Percentiles rank a stretch among this genome's conserved stretches.
Conservation (phyloP, 305 asterid genomes). For the Andrographis paniculata region DNA sequence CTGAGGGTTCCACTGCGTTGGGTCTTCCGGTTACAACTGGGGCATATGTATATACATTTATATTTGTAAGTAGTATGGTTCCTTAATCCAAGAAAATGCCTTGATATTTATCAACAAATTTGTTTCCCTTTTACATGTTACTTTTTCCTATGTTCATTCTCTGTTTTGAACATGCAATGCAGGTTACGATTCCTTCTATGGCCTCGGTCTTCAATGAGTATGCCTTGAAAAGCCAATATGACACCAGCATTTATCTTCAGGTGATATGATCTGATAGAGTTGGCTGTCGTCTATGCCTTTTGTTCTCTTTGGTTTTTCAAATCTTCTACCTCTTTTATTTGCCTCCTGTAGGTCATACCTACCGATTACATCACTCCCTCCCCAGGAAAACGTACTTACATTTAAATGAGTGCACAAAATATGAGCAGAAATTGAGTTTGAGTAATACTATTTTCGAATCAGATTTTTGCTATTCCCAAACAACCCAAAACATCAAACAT, state of each 20-base stretch:
- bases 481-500: no score
- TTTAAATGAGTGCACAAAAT: neutral
- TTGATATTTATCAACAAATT: conserved; percentile 9
- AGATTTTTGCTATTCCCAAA: no score
- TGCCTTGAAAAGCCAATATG: conserved; percentile 95
- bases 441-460: no score
- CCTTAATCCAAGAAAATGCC: neutral
- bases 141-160: conserved; percentile 10
- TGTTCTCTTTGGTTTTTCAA: neutral
- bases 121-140: conserved; percentile 5
- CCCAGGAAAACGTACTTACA: neutral
- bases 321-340: neutral
- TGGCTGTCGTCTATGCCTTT: conserved; percentile 8
- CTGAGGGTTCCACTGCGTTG: conserved; percentile 72
- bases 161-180: conserved; percentile 22
- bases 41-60: conserved; percentile 75
- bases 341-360: neutral
- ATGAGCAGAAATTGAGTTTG: neutral
- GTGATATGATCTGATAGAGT: conserved; percentile 26
- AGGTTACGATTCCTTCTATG: conserved; percentile 95
- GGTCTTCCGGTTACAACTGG: conserved; percentile 78
- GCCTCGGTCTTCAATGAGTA: conserved; percentile 97
- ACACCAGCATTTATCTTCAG: conserved; percentile 98
- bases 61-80: conserved; percentile 63
- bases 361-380: neutral